A percentile compares a stretch with the other conserved stretches of the same genome.
Conservation (phyloP, 2,329 filamentous ascomycete species). For the Trichoderma endophyticum region DNA sequence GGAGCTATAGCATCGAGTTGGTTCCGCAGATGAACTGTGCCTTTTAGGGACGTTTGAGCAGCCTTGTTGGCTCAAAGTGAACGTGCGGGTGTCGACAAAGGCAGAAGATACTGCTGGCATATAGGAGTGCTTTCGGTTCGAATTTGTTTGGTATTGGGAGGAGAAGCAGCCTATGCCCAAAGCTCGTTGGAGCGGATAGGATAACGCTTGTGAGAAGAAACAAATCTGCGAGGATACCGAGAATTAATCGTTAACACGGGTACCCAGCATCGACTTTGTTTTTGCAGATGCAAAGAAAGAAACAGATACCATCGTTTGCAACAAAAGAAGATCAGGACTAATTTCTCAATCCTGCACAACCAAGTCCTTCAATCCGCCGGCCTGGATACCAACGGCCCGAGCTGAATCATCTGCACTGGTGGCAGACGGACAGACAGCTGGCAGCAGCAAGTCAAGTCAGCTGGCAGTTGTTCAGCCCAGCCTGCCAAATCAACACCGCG, state of each 20-base stretch:
- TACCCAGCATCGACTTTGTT: too few species aligned
- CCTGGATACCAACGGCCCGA: not conserved
- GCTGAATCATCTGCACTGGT: not conserved
- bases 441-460: not conserved
- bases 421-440: not conserved
- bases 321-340: not conserved
- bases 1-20: too few species aligned
- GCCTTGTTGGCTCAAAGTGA: not conserved
- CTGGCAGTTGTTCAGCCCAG: conserved; percentile 14
- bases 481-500: not conserved
- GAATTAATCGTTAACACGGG: not conserved
- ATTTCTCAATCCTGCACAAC: not conserved
- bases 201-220: not conserved
- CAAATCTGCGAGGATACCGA: not conserved
- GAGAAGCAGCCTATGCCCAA: not conserved
- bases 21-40: not conserved
- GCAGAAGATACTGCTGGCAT: too few species aligned
- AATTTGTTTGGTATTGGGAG: not conserved
- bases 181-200: not conserved
- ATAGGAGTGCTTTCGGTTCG: too few species aligned
- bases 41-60: not conserved
- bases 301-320: not conserved
- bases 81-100: not conserved
- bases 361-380: not conserved
- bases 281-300: not conserved